Evolutionary conservation across 2,329 filamentous ascomycete species (phyloP).

Genomic region (Sarocladium kiliense): DNA sequence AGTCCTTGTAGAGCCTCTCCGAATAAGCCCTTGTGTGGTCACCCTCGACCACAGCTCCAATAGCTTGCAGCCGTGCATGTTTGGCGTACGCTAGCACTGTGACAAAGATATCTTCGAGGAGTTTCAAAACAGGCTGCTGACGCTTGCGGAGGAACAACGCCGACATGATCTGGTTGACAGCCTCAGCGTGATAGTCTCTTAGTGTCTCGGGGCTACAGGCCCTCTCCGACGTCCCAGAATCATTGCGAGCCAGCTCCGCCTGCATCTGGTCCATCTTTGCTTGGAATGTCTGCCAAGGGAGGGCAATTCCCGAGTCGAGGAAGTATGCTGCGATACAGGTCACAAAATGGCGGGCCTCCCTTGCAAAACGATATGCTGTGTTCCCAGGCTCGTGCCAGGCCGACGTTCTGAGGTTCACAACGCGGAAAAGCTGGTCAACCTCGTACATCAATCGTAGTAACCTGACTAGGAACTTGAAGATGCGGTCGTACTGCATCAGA

Average conservation of each 20-base stretch:
- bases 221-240: conserved; percentile 11
- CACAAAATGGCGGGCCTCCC: conserved; percentile 78
- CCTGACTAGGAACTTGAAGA: conserved; percentile 77
- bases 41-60: conserved; percentile 12
- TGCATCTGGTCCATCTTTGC: conserved; percentile 46
- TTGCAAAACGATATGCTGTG: conserved; percentile 54
- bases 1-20: conserved; percentile 53
- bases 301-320: conserved; percentile 69
- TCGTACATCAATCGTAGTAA: conserved; percentile 76
- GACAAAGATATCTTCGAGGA: conserved; percentile 73
- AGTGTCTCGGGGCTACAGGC: conserved; percentile 57
- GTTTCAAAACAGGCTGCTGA: conserved; percentile 65
- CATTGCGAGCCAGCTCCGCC: conserved; percentile 8
- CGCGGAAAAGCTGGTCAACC: conserved; percentile 58
- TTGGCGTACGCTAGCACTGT: conserved; percentile 68
- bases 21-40: conserved; percentile 15
- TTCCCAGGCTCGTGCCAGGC: conserved; percentile 32
- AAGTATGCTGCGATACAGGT: conserved; percentile 69
- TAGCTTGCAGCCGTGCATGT: conserved; percentile 33
- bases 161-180: conserved; percentile 71
- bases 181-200: conserved; percentile 63
- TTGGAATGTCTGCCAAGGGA: conserved; percentile 69
- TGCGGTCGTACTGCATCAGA: conserved; percentile 74
- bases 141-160: conserved; percentile 68
- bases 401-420: conserved; percentile 39